Conservation (phyloP, 176 grass and related monocot genomes). For the Panicum miliaceum region DNA sequence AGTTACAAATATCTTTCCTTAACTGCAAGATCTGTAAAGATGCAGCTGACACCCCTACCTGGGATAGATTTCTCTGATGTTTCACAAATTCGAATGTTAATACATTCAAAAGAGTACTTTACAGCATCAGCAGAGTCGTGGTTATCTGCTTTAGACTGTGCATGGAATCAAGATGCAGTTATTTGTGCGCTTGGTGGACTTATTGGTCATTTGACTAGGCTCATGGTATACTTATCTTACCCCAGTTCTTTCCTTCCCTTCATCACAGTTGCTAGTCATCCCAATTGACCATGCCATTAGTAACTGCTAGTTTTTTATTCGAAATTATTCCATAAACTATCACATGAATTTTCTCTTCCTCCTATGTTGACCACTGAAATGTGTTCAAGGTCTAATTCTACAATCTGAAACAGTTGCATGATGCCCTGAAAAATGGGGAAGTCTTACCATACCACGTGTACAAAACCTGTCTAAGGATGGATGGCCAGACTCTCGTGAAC, state of each 20-base stretch:
- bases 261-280: conserved; percentile 10
- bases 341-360: neutral
- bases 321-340: neutral
- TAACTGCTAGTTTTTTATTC: conserved; percentile 4
- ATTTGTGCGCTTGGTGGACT: conserved; percentile 83
- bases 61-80: conserved; percentile 64
- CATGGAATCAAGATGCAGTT: conserved; percentile 60
- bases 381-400: conserved; percentile 35
- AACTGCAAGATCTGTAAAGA: conserved; percentile 76
- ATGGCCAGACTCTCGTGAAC: conserved; percentile 95
- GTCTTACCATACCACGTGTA: conserved; percentile 86
- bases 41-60: conserved; percentile 66
- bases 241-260: conserved; percentile 10
- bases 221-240: conserved; percentile 71
- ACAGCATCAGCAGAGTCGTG: conserved; percentile 62
- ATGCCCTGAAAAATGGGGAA: conserved; percentile 84
- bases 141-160: conserved; percentile 68
- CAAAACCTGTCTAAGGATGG: conserved; percentile 91
- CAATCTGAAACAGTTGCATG: conserved; percentile 69
- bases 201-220: conserved; percentile 76
- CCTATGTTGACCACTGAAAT: neutral
- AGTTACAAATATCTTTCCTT: conserved; percentile 22
- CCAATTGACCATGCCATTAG: neutral
- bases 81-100: conserved; percentile 62
- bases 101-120: conserved; percentile 88